phyloP scores from a whole-genome alignment of 2,329 filamentous ascomycete species.

The Dactylonectria macrodidyma region DNA sequence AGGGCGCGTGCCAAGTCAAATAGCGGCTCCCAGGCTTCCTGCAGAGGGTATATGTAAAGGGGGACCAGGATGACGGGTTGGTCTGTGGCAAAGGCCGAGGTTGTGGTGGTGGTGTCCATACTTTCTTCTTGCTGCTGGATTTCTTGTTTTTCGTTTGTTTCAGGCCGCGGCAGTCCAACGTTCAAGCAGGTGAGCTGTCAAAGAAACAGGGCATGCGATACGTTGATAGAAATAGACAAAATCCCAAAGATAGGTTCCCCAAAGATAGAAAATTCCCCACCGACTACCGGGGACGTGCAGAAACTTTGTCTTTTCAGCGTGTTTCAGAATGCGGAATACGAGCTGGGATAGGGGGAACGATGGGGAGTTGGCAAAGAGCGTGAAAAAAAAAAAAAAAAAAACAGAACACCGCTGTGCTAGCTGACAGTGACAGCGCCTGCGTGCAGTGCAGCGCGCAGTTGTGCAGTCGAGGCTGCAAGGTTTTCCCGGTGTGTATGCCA shows the following conservation, averaged over 20 bases:
- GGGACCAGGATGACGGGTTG: conserved; percentile 31
- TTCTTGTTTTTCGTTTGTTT: not conserved
- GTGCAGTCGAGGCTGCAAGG: not conserved
- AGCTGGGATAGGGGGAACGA: not conserved
- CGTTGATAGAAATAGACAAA: not conserved
- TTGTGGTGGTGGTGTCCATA: conserved; percentile 12
- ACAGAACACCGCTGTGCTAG: not conserved
- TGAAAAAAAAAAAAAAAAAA: not conserved
- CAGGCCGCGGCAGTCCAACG: not conserved
- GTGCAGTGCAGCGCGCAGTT: not conserved
- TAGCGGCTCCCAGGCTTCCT: conserved; percentile 31
- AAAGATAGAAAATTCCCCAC: not conserved
- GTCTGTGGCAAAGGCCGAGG: conserved; percentile 1
- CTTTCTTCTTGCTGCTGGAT: not conserved
- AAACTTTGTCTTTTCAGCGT: not conserved
- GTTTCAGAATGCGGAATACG: not conserved
- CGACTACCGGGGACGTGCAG: not conserved
- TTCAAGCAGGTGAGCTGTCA: not conserved
- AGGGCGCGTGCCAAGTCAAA: conserved; percentile 26
- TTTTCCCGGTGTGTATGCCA: not conserved
- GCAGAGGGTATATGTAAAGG: conserved; percentile 36
- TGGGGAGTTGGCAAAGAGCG: not conserved
- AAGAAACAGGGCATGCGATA: not conserved
- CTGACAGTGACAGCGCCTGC: not conserved
- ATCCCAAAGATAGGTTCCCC: not conserved